Percentiles rank a stretch among this genome's conserved stretches.
These are phyloP conservation scores for Peronospora belbahrii DNA, from an alignment of 352 stramenopile species.

Conservation along the genomic window DNA sequence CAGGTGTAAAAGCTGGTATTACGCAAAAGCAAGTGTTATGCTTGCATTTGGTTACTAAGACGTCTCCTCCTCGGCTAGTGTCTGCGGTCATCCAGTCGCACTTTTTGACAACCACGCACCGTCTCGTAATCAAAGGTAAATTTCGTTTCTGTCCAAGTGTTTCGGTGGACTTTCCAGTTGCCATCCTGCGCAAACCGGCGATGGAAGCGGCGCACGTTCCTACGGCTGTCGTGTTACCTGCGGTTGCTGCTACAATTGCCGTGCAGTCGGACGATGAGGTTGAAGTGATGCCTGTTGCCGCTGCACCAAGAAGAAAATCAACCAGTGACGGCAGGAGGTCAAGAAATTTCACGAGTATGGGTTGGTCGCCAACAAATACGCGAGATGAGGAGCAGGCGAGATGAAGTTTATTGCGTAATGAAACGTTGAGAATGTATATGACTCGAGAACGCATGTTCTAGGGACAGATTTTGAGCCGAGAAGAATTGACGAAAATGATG, in stretches of 20 bases:
- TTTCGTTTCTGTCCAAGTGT: conserved; percentile 29
- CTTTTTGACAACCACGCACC: conserved; percentile 29
- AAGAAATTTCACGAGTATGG: conserved; percentile 19
- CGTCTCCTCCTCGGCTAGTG: conserved; percentile 11
- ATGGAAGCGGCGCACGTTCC: conserved; percentile 4
- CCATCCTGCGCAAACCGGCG: conserved; percentile 20
- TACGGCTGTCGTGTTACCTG: conserved; percentile 7
- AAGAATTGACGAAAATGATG: too few relatives aligned
- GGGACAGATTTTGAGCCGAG: too few relatives aligned
- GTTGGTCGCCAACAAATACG: conserved; percentile 10
- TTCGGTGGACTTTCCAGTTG: conserved; percentile 25
- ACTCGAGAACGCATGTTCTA: too few relatives aligned
- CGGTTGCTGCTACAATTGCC: conserved; percentile 11
- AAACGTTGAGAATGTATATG: too few relatives aligned
- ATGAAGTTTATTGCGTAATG: too few relatives aligned
- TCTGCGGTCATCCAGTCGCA: conserved; percentile 16
- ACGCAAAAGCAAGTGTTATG: conserved; percentile 24
- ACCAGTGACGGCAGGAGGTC: conserved; percentile 13
- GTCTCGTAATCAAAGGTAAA: conserved; percentile 28
- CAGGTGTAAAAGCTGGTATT: conserved; percentile 20
- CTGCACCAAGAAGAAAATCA: conserved; percentile 16
- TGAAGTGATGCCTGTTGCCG: conserved; percentile 11
- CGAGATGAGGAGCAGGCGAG: conserved; percentile 3
- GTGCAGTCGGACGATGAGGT: conserved; percentile 4
- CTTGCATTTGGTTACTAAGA: conserved; percentile 21